These are phyloP conservation scores for Cytospora piceae DNA, from an alignment of 2,329 filamentous ascomycete species.

Conservation along the genomic window DNA sequence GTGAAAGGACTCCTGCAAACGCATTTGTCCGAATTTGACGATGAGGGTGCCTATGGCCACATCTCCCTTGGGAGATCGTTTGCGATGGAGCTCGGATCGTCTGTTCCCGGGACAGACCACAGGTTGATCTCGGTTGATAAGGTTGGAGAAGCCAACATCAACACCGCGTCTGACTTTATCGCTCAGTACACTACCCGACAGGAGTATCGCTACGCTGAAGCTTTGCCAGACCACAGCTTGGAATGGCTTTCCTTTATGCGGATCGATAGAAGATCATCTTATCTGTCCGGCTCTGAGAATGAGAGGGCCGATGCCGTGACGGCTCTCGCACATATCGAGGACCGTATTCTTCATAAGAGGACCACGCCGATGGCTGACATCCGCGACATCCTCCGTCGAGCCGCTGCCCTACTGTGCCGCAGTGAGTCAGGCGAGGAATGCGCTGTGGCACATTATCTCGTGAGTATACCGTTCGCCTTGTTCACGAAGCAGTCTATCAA, in stretches of 20 bases:
- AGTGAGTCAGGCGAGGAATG: slow-evolving; percentile 71
- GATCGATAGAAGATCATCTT: slow-evolving; percentile 55
- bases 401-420: slow-evolving; percentile 83
- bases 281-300: slow-evolving; percentile 54
- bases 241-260: slow-evolving; percentile 67
- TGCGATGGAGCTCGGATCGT: slow-evolving; percentile 86
- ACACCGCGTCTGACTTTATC: slow-evolving; percentile 93
- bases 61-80: slow-evolving; percentile 93
- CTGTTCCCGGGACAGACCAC: slow-evolving; percentile 85
- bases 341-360: slow-evolving; percentile 69
- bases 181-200: slow-evolving; percentile 97
- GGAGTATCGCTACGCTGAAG: slow-evolving; percentile 88
- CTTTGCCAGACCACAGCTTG: slow-evolving; percentile 68
- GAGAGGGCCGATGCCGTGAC: slow-evolving; percentile 64
- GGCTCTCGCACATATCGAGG: slow-evolving; percentile 73
- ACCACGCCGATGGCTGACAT: slow-evolving; percentile 74
- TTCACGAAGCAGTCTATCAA: slow-evolving; percentile 97
- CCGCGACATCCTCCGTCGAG: slow-evolving; percentile 79
- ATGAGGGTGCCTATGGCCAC: slow-evolving; percentile 88
- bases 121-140: slow-evolving; percentile 80
- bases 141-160: slow-evolving; percentile 74
- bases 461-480: slow-evolving; percentile 88
- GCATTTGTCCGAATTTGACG: slow-evolving; percentile 92
- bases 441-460: slow-evolving; percentile 81
- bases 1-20: slow-evolving; percentile 95